Percentiles rank a stretch among this genome's conserved stretches.
These are phyloP conservation scores for Eucalyptus tenuipes DNA, from an alignment of 345 rosid species.

Conservation along the genomic window DNA sequence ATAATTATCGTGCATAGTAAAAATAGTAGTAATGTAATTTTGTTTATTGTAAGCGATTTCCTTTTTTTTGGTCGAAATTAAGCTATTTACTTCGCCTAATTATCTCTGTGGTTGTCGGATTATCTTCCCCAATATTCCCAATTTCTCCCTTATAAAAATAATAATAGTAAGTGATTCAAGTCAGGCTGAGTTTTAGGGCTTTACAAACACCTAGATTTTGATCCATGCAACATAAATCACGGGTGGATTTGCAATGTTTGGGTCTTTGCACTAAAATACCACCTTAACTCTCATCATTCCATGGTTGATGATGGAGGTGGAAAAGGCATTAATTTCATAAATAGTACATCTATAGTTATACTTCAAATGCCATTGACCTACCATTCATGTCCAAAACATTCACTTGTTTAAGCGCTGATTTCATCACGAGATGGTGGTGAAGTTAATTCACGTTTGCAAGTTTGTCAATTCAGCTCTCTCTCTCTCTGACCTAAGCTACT, in stretches of 20 bases:
- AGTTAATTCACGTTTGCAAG: neutral
- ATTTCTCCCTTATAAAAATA: neutral
- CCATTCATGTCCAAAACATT: neutral
- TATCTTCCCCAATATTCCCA: neutral
- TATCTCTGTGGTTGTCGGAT: neutral
- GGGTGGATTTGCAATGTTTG: neutral
- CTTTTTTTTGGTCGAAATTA: too few relatives aligned
- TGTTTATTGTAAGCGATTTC: neutral
- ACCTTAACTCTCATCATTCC: neutral
- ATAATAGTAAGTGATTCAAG: neutral
- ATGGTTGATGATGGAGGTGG: neutral
- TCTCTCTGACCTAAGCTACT: neutral
- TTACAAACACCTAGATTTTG: neutral
- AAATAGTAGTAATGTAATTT: neutral
- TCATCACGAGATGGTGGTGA: neutral
- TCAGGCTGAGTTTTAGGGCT: neutral
- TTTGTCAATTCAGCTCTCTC: neutral
- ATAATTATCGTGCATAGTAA: neutral
- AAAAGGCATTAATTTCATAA: neutral
- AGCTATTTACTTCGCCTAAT: neutral
- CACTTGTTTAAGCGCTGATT: neutral
- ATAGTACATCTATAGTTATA: neutral
- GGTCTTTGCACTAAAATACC: neutral
- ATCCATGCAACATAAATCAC: neutral
- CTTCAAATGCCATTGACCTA: neutral